Percentiles rank a stretch among this genome's conserved stretches.
phyloP scores from a whole-genome alignment of 768 basidiomycete species.

The Leucocoprinus birnbaumii region DNA sequence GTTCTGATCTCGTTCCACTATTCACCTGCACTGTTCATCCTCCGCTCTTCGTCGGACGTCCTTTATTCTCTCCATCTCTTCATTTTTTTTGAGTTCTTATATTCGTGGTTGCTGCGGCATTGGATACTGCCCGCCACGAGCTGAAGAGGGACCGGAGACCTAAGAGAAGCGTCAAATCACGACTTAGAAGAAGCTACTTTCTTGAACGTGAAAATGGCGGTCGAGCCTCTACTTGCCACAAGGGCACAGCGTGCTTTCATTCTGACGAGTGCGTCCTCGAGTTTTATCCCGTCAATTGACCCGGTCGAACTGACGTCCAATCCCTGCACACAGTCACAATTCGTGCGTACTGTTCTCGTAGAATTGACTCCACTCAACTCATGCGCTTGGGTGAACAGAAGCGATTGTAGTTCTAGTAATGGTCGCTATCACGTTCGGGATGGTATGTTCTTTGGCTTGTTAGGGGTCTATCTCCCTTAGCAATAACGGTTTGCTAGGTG shows the following conservation, averaged over 20 bases:
- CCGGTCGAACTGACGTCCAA: slow-evolving; percentile 6
- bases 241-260: slow-evolving; percentile 73
- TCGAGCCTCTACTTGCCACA: slow-evolving; percentile 71
- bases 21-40: neutral
- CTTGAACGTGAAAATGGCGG: slow-evolving; percentile 46
- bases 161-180: too few species aligned
- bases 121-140: too few species aligned
- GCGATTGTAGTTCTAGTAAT: slow-evolving; percentile 72
- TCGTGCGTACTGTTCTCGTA: slow-evolving; percentile 42
- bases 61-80: too few species aligned
- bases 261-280: slow-evolving; percentile 51
- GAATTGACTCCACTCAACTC: neutral
- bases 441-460: slow-evolving; percentile 36
- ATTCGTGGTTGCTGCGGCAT: too few species aligned
- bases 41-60: too few species aligned
- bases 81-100: too few species aligned
- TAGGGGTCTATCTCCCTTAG: slow-evolving; percentile 1
- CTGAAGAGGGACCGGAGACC: too few species aligned
- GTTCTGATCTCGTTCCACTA: neutral
- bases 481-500: slow-evolving; percentile 33
- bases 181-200: too few species aligned
- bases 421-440: slow-evolving; percentile 68
- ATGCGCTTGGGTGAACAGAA: slow-evolving; percentile 39
- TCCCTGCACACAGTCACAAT: slow-evolving; percentile 40
- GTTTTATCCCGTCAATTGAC: neutral